Evolutionary conservation across 805 yeast species (phyloP).

Genomic region (Ogataea ganodermae): DNA sequence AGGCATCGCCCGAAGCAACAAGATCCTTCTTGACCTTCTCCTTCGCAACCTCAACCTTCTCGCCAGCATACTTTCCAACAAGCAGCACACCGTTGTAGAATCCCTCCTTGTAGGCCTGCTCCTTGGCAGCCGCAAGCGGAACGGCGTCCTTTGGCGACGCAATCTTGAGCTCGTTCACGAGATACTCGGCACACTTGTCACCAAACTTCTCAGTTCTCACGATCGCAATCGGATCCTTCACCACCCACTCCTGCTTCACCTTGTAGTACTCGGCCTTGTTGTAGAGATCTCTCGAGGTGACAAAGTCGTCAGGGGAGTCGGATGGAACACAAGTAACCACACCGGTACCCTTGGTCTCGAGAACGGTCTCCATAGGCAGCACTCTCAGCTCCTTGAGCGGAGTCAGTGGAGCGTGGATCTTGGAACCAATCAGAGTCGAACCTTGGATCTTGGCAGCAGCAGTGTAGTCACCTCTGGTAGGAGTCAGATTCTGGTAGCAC

Average conservation of each 20-base stretch:
- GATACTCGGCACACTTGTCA: constrained; percentile 77
- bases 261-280: constrained; percentile 90
- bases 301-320: constrained; percentile 97
- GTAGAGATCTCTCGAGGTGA: constrained; percentile 79
- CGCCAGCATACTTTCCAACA: constrained; percentile 82
- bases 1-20: constrained; percentile 75
- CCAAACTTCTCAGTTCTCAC: constrained; percentile 86
- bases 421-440: constrained; percentile 76
- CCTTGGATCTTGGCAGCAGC: constrained; percentile 67
- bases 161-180: constrained; percentile 86
- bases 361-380: constrained; percentile 96
- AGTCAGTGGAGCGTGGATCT: constrained; percentile 83
- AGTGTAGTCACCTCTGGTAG: constrained; percentile 75
- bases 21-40: constrained; percentile 81
- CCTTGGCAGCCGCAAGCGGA: constrained; percentile 89
- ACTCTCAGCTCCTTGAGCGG: constrained; percentile 69
- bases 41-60: constrained; percentile 89
- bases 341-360: constrained; percentile 97
- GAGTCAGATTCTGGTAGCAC: constrained; percentile 93
- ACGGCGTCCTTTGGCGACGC: constrained; percentile 91
- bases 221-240: constrained; percentile 69
- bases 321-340: constrained; percentile 98
- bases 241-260: constrained; percentile 85
- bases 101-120: constrained; percentile 94
- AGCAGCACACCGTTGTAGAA: constrained; percentile 85